Conservation (phyloP, 2,329 filamentous ascomycete genomes). For the Diplodia corticola region DNA sequence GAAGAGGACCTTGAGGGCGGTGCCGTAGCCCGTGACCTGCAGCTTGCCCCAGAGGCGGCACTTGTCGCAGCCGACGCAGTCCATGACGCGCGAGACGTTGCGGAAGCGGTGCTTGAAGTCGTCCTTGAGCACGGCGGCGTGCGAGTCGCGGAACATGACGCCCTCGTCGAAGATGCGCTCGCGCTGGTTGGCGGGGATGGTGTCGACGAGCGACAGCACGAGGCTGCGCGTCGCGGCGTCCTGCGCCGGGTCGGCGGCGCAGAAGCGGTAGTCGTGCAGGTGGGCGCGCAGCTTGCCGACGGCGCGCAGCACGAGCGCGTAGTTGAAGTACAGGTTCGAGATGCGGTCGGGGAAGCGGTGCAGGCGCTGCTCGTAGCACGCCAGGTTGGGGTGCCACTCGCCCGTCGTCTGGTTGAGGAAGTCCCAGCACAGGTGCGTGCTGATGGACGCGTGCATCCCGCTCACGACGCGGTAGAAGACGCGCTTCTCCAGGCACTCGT, state of each 20-base stretch:
- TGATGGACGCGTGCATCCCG: slow-evolving; percentile 98
- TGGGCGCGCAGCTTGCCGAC: slow-evolving; percentile 86
- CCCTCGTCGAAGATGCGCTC: slow-evolving; percentile 89
- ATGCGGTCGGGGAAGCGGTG: slow-evolving; percentile 85
- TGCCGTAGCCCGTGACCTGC: slow-evolving; percentile 91
- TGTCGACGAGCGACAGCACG: slow-evolving; percentile 72
- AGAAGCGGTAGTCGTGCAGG: slow-evolving; percentile 84
- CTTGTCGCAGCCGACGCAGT: slow-evolving; percentile 98
- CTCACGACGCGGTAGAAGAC: slow-evolving; percentile 95
- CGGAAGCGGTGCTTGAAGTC: slow-evolving; percentile 97
- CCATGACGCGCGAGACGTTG: slow-evolving; percentile 96
- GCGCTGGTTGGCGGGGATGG: slow-evolving; percentile 58
- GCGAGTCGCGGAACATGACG: slow-evolving; percentile 80
- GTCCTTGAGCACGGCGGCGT: slow-evolving; percentile 77
- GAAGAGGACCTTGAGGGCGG: slow-evolving; percentile 92
- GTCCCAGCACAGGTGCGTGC: slow-evolving; percentile 92
- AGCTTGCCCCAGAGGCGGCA: slow-evolving; percentile 97
- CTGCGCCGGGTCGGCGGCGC: slow-evolving; percentile 78
- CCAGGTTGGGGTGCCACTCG: slow-evolving; percentile 84
- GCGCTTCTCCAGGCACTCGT: slow-evolving; percentile 96
- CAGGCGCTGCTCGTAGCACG: slow-evolving; percentile 85
- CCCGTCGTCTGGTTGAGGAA: slow-evolving; percentile 95
- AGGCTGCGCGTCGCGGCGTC: slow-evolving; percentile 78
- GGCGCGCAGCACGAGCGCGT: slow-evolving; percentile 88
- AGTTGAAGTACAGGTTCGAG: slow-evolving; percentile 99